phyloP scores from a whole-genome alignment of 108 stramenopile genomes.

The Craspedostauros australis region DNA sequence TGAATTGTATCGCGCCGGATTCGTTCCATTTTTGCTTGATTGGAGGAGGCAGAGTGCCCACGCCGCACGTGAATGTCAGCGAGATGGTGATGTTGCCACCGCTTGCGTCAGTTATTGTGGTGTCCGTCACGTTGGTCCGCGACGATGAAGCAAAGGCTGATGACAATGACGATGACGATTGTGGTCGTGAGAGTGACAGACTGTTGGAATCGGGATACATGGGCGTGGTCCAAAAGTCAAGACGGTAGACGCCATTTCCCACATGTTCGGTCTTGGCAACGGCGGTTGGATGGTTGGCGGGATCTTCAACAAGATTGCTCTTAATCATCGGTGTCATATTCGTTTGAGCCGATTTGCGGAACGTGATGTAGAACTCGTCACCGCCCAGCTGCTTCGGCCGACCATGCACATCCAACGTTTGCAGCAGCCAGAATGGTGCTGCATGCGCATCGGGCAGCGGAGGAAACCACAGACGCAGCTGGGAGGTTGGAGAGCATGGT shows the following conservation, averaged over 20 bases:
- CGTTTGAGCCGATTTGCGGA: too few species aligned
- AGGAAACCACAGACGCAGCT: too few species aligned
- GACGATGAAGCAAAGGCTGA: too few species aligned
- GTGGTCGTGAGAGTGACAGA: not conserved
- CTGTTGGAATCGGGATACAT: not conserved
- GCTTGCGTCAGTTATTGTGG: too few species aligned
- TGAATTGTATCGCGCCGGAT: not conserved
- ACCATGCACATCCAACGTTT: constrained; percentile 3
- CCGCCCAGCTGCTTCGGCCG: constrained; percentile 4
- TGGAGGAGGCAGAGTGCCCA: not conserved
- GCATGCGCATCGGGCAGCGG: too few species aligned
- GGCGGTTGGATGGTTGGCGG: constrained; percentile 10
- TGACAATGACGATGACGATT: too few species aligned
- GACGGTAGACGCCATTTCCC: constrained; percentile 6
- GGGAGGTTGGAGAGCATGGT: too few species aligned
- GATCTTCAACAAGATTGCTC: too few species aligned
- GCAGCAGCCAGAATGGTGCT: constrained; percentile 2
- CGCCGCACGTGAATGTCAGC: constrained; percentile 8
- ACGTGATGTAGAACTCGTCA: constrained; percentile 13
- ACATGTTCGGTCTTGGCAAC: constrained; percentile 3
- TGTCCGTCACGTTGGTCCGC: too few species aligned
- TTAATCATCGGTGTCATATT: not conserved
- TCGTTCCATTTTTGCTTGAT: constrained; percentile 1
- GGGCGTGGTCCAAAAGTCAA: constrained; percentile 4
- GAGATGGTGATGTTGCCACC: not conserved